These are phyloP conservation scores for Pseudovirgaria hyperparasitica DNA, from an alignment of 2,329 filamentous ascomycete species.

Conservation along the genomic window DNA sequence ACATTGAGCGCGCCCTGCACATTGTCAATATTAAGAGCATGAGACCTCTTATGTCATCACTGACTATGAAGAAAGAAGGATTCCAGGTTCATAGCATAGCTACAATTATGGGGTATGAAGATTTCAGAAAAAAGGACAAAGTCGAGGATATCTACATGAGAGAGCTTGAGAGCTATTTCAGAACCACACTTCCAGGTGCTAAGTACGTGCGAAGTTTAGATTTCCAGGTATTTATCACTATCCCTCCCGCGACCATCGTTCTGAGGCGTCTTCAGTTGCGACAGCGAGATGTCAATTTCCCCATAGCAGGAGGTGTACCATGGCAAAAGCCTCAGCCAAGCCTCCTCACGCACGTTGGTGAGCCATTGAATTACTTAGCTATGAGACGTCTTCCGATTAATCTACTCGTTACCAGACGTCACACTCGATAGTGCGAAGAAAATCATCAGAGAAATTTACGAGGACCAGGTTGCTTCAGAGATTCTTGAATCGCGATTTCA, in stretches of 20 bases:
- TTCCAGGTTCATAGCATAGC: constrained; percentile 1
- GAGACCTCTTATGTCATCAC: neutral
- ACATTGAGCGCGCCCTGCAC: constrained; percentile 4
- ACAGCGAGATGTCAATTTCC: constrained; percentile 6
- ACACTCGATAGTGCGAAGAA: constrained; percentile 3
- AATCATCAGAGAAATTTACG: constrained; percentile 2
- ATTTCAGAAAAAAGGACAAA: constrained; percentile 12
- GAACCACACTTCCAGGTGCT: constrained; percentile 2
- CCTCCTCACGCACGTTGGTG: constrained; percentile 5
- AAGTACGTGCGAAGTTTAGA: constrained; percentile 6
- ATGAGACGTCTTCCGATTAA: neutral
- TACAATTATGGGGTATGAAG: constrained; percentile 2
- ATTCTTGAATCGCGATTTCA: no score
- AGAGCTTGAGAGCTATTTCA: constrained; percentile 3
- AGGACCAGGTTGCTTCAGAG: neutral
- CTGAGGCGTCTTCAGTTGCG: constrained; percentile 1
- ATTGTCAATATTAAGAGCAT: constrained; percentile 3
- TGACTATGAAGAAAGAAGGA: constrained; percentile 1
- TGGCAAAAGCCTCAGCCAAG: constrained; percentile 7
- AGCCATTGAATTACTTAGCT: neutral
- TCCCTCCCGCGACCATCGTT: neutral
- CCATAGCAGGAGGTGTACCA: constrained; percentile 5
- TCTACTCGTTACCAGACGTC: constrained; percentile 2
- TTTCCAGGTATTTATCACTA: constrained; percentile 3
- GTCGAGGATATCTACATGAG: constrained; percentile 3